Percentiles rank a stretch among this genome's conserved stretches.
Evolutionary conservation across 2,329 filamentous ascomycete species (phyloP).

Genomic region (Waltergamsia citrina): DNA sequence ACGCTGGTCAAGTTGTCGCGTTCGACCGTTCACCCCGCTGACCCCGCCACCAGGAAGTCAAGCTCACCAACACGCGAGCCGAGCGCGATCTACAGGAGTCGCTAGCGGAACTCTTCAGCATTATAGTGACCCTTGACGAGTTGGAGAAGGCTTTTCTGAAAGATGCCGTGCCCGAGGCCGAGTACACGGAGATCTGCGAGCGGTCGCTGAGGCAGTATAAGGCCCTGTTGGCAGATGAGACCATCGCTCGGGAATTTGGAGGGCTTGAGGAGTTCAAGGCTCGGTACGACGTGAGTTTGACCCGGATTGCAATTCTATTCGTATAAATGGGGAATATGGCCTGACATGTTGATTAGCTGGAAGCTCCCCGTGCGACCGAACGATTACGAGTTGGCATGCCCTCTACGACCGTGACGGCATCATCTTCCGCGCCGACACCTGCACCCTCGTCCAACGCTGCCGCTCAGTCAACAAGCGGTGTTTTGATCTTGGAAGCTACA

Average conservation of each 20-base stretch:
- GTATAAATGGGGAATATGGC: no score
- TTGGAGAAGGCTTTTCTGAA: slow-evolving; percentile 95
- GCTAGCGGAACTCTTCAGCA: slow-evolving; percentile 93
- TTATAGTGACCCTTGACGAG: slow-evolving; percentile 90
- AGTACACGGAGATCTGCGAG: slow-evolving; percentile 95
- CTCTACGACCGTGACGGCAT: slow-evolving; percentile 61
- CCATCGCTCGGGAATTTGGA: slow-evolving; percentile 78
- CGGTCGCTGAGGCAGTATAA: slow-evolving; percentile 94
- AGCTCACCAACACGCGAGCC: slow-evolving; percentile 74
- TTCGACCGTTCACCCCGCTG: slow-evolving; percentile 3
- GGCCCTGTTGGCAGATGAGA: slow-evolving; percentile 83
- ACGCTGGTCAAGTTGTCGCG: slow-evolving; percentile 13
- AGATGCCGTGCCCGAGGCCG: slow-evolving; percentile 81
- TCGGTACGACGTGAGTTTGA: slow-evolving; percentile 71
- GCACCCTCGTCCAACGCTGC: slow-evolving; percentile 8
- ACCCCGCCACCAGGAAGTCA: slow-evolving; percentile 62
- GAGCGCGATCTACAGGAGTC: slow-evolving; percentile 94
- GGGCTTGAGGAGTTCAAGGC: slow-evolving; percentile 86
- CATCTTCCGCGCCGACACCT: slow-evolving; percentile 26
- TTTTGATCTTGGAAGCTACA: slow-evolving; percentile 79
- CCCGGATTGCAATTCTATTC: not conserved
- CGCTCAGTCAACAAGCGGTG: slow-evolving; percentile 42
- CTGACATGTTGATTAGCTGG: slow-evolving; percentile 50
- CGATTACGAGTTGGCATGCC: slow-evolving; percentile 87
- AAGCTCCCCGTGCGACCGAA: slow-evolving; percentile 89